Base-by-base conservation (phyloP, 2,329 filamentous ascomycete species). In the Trichothecium sympodiale region DNA sequence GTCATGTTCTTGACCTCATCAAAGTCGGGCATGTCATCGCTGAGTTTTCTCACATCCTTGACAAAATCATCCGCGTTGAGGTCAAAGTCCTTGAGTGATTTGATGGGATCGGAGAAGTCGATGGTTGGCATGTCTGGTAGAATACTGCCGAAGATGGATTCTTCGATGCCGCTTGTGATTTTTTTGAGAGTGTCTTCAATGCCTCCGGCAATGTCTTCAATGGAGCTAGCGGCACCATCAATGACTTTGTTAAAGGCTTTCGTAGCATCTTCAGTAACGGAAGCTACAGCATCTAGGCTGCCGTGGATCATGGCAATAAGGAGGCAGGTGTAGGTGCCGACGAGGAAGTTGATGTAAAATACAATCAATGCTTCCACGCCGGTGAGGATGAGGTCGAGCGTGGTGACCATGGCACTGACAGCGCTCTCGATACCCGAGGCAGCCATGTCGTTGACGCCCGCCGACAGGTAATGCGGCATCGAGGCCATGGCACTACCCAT, bases 401-500 rank as follows among this genome's bases (percentile, higher is more conserved):
- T 77, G 29, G 76, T 67, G 57, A 91, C 83, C 55, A 96, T 71
- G 33, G 77, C 89, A 42, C 77, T 71, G 44, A 96, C 77, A 8
- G 86, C 77, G 47, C 80, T 78, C 47, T 88, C 84, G 46, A 96
- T 80, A 38, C 84, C 80, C 33, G 71, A 71, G 23, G 86, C 84
- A 7, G 85, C 82, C 46, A 96, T 64, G 40, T 85, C 74, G 60
- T 98, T 98, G 54, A 95, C 80, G 37, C 91, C 91, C 35, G 73
- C 67, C 2, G 88, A 83, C 54, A 96, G 79, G 61, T 94, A 96
- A 59, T 95, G 83, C 38, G 91, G 91, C 87, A 96, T 94, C 27
- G 91, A 96, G 28, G 89, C 91, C 85, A 98, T 89, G 41, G 86
- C 74, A 55, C 87, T 95, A 43, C 89, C 91, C 47, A 94, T 76